Evolutionary conservation across 306 rosid species (phyloP).

Genomic region (Sophora flavescens): DNA sequence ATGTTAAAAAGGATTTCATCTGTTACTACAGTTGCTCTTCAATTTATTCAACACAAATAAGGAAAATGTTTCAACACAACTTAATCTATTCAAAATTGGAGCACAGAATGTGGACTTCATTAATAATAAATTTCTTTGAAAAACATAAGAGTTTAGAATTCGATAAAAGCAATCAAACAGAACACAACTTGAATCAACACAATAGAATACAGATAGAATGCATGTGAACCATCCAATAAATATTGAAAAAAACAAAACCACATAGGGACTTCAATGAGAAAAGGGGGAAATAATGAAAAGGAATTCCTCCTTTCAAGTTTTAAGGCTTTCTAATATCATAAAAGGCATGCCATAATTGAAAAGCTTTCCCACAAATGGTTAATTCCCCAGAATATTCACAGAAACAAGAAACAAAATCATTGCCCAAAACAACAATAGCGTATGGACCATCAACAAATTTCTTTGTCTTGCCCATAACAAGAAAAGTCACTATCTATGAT

Average conservation of each 20-base stretch:
- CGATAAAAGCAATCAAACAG: not conserved
- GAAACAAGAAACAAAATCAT: conserved; percentile 24
- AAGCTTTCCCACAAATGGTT: conserved; percentile 40
- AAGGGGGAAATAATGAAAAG: not conserved
- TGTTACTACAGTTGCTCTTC: not conserved
- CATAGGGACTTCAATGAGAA: not conserved
- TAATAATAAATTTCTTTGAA: not conserved
- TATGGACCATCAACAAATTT: conserved; percentile 18
- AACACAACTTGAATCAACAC: conserved; percentile 8
- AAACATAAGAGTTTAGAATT: not conserved
- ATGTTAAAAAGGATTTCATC: not conserved
- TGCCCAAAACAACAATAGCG: conserved; percentile 31
- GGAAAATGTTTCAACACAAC: conserved; percentile 7
- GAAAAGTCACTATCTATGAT: conserved; percentile 39
- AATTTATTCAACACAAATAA: not conserved
- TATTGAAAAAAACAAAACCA: not conserved
- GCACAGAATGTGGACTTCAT: not conserved
- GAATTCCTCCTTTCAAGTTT: conserved; percentile 12
- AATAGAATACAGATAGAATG: not conserved
- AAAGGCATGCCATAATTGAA: conserved; percentile 37
- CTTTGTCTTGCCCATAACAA: conserved; percentile 22
- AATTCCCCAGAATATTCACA: conserved; percentile 44
- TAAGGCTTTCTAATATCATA: not conserved
- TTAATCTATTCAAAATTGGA: not conserved
- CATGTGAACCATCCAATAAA: conserved; percentile 17